phyloP scores from a whole-genome alignment of 2,329 filamentous ascomycete species.

The Microdochium paspali region DNA sequence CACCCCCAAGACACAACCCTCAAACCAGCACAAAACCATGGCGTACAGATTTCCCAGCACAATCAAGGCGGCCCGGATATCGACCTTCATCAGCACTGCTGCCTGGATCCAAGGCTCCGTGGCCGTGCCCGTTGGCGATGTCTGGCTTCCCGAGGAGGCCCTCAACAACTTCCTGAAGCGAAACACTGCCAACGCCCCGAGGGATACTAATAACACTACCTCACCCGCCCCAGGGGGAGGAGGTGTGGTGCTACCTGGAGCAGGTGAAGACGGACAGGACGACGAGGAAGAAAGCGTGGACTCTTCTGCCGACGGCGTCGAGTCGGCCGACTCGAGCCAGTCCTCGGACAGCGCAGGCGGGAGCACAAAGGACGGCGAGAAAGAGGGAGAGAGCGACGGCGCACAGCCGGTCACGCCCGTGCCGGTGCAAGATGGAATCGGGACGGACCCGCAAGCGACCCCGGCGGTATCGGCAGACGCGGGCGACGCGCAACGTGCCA shows the following conservation, averaged over 20 bases:
- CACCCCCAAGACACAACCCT: no score
- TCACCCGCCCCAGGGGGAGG: constrained; percentile 2
- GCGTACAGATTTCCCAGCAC: constrained; percentile 11
- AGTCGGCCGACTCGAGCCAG: constrained; percentile 1
- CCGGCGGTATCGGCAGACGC: constrained; percentile 1
- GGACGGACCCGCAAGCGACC: not conserved
- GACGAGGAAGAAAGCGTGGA: constrained; percentile 3
- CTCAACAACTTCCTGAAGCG: constrained; percentile 13
- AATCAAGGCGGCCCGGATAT: constrained; percentile 15
- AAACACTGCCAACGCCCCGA: not conserved
- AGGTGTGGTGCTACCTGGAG: constrained; percentile 1
- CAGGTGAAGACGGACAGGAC: not conserved
- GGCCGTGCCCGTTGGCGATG: constrained; percentile 6
- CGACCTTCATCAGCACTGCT: constrained; percentile 14
- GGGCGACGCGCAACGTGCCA: constrained; percentile 2
- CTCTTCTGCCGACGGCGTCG: constrained; percentile 3
- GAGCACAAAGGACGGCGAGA: not conserved
- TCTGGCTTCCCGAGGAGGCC: constrained; percentile 9
- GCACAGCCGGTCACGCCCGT: not conserved
- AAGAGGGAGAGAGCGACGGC: not conserved
- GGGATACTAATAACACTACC: constrained; percentile 1
- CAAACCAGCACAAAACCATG: constrained; percentile 4
- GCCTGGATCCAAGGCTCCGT: constrained; percentile 13
- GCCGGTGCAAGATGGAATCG: not conserved
- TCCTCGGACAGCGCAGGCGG: constrained; percentile 5